phyloP scores from a whole-genome alignment of 768 basidiomycete genomes.

The Candolleomyces efflorescens region DNA sequence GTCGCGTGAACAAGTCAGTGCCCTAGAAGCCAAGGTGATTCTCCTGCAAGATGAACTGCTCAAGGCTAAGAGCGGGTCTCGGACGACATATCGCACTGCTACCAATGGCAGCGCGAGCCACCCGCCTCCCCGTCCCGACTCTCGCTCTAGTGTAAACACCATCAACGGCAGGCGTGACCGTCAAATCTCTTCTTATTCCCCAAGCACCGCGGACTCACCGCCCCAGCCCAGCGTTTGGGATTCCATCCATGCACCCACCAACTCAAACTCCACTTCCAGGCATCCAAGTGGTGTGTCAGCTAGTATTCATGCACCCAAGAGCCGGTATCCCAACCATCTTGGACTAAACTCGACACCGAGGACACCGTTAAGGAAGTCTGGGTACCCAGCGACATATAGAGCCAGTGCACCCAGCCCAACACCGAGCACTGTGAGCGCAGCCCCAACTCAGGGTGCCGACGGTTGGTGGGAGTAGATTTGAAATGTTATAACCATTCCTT shows the following conservation, averaged over 20 bases:
- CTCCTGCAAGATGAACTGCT: conserved; percentile 58
- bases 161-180: conserved; percentile 41
- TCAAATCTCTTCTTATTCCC: conserved; percentile 22
- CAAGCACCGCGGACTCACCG: conserved; percentile 22
- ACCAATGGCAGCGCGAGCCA: conserved; percentile 39
- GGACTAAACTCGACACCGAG: conserved; percentile 33
- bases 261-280: conserved; percentile 14
- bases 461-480: conserved; percentile 69
- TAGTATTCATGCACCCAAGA: conserved; percentile 28
- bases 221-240: conserved; percentile 63
- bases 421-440: conserved; percentile 67
- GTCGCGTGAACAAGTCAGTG: conserved; percentile 60
- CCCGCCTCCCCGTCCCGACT: conserved; percentile 63
- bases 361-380: conserved; percentile 14
- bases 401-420: conserved; percentile 61
- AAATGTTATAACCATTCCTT: too few relatives aligned
- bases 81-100: conserved; percentile 33
- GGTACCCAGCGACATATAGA: conserved; percentile 22
- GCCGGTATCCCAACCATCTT: conserved; percentile 33
- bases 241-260: conserved; percentile 54
- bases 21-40: conserved; percentile 55
- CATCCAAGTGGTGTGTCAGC: conserved; percentile 8
- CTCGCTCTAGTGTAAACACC: conserved; percentile 55
- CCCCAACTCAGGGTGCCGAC: conserved; percentile 66
- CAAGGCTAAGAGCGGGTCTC: conserved; percentile 33